Percentiles rank a stretch among this genome's conserved stretches.
Evolutionary conservation across 768 basidiomycete species (phyloP).

Genomic region (Termitomyces sp.): DNA sequence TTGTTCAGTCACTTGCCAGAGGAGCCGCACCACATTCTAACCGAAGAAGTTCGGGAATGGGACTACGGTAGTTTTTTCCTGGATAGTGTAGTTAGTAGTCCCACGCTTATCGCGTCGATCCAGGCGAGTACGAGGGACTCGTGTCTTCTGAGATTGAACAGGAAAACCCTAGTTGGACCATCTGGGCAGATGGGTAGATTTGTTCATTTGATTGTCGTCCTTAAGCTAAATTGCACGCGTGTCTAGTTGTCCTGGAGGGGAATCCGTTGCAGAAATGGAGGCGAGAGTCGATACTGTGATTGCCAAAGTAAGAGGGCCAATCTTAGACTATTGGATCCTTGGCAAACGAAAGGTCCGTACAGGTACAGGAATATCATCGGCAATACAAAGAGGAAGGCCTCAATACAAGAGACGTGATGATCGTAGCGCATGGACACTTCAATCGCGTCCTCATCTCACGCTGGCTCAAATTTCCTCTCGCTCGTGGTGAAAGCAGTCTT

Average conservation of each 20-base stretch:
- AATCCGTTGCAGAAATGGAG: constrained; percentile 76
- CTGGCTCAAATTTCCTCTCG: constrained; percentile 70
- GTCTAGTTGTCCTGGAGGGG: constrained; percentile 79
- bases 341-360: background rate
- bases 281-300: constrained; percentile 74
- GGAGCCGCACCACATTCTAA: constrained; percentile 46
- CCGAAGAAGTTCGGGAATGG: constrained; percentile 77
- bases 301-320: constrained; percentile 41
- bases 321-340: background rate
- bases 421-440: constrained; percentile 89
- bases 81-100: background rate
- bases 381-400: constrained; percentile 62
- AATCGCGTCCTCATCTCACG: constrained; percentile 73
- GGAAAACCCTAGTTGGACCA: constrained; percentile 59
- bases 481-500: constrained; percentile 21
- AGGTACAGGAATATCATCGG: constrained; percentile 72
- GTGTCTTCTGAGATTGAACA: constrained; percentile 70
- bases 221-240: constrained; percentile 8
- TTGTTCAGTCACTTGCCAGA: constrained; percentile 48
- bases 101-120: constrained; percentile 1
- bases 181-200: constrained; percentile 77
- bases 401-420: constrained; percentile 72
- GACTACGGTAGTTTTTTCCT: constrained; percentile 52
- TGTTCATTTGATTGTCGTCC: background rate
- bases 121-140: constrained; percentile 84